phyloP scores from a whole-genome alignment of 257 asterid genomes.

The Mitragyna speciosa region DNA sequence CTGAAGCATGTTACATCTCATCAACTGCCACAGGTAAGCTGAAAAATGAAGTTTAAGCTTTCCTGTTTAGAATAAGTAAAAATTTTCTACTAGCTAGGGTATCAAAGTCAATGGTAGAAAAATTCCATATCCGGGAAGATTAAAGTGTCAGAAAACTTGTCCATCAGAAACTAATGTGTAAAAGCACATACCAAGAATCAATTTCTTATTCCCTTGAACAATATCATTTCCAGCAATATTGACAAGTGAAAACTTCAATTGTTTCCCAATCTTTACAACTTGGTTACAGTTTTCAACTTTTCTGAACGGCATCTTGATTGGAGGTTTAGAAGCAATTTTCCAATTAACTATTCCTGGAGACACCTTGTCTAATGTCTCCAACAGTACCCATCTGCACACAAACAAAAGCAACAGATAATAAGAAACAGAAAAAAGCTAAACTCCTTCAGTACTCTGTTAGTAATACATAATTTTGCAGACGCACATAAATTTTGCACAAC shows the following conservation, averaged over 20 bases:
- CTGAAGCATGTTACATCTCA: slow-evolving; percentile 91
- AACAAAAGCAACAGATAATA: neutral
- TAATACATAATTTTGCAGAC: neutral
- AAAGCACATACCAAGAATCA: slow-evolving; percentile 63
- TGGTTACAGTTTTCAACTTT: slow-evolving; percentile 97
- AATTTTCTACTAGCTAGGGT: neutral
- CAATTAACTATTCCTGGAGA: slow-evolving; percentile 92
- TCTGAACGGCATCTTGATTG: slow-evolving; percentile 90
- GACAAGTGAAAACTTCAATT: slow-evolving; percentile 87
- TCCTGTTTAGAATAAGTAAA: slow-evolving; percentile 21
- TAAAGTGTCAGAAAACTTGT: neutral
- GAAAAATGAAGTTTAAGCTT: slow-evolving; percentile 36
- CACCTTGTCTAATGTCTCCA: slow-evolving; percentile 87
- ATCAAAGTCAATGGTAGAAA: neutral
- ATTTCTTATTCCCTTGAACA: slow-evolving; percentile 93
- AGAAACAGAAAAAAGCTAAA: neutral
- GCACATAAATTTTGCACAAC: neutral
- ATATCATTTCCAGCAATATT: slow-evolving; percentile 90
- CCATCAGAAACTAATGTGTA: slow-evolving; percentile 1
- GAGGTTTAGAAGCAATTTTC: slow-evolving; percentile 92
- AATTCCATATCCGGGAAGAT: neutral
- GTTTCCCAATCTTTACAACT: slow-evolving; percentile 91
- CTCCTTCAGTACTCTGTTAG: neutral
- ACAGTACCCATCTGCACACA: slow-evolving; percentile 79
- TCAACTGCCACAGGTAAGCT: slow-evolving; percentile 95